Percentiles rank a stretch among this genome's conserved stretches.
Conservation (phyloP, 2,329 filamentous ascomycete genomes). For the Cordyceps tenuipes region DNA sequence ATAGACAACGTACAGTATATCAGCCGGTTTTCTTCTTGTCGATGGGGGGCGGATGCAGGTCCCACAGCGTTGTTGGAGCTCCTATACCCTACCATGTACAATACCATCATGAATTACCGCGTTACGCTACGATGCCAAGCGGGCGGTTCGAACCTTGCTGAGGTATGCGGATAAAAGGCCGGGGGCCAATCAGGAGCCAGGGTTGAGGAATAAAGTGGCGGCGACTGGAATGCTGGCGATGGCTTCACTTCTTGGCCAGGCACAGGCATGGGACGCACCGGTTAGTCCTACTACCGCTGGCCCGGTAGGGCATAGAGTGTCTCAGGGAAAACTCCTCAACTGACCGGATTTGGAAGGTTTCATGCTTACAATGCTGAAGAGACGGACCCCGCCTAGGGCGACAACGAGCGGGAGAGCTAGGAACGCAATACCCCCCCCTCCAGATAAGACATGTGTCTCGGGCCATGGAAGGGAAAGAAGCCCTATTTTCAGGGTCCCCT, state of each 20-base stretch:
- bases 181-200: constrained; percentile 5
- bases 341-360: neutral
- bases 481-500: neutral
- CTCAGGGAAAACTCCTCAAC: neutral
- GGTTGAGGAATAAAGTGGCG: neutral
- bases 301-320: neutral
- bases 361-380: neutral
- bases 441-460: neutral
- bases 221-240: constrained; percentile 8
- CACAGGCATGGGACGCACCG: neutral
- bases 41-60: neutral
- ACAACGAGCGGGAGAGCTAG: neutral
- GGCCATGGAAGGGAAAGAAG: neutral
- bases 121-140: neutral
- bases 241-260: neutral
- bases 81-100: constrained; percentile 3
- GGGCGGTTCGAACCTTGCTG: neutral
- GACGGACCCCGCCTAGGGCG: neutral
- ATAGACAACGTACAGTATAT: neutral
- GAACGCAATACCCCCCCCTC: constrained; percentile 7
- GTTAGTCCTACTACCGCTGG: neutral
- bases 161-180: constrained; percentile 6
- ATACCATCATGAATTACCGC: neutral
- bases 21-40: neutral
- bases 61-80: neutral